A percentile compares a stretch with the other conserved stretches of the same genome.
Conservation (phyloP, 768 basidiomycete species). For the Amanita jacksonii region DNA sequence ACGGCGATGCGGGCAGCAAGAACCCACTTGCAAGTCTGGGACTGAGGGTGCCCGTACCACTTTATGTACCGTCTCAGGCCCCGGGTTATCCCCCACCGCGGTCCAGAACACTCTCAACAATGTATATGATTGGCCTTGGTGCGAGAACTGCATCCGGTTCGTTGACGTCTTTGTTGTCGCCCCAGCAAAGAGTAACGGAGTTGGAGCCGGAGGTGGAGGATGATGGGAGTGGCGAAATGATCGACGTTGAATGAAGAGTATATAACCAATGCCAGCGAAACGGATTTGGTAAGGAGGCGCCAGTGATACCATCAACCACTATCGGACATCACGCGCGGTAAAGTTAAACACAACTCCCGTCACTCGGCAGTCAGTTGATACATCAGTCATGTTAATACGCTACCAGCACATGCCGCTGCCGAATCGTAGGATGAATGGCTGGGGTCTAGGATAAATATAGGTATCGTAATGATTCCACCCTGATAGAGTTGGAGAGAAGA, state of each 20-base stretch:
- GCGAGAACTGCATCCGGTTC: constrained; percentile 24
- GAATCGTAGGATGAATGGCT: no score
- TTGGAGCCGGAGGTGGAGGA: not conserved
- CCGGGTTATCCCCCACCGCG: constrained; percentile 16
- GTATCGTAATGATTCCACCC: no score
- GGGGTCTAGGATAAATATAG: no score
- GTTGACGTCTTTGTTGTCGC: constrained; percentile 8
- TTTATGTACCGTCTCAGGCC: constrained; percentile 16
- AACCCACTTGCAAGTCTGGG: constrained; percentile 38
- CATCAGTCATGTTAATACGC: no score
- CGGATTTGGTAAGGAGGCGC: no score
- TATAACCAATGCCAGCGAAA: not conserved
- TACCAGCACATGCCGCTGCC: no score
- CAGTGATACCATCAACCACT: no score
- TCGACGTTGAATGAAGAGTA: constrained; percentile 4
- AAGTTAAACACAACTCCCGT: no score
- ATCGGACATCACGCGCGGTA: no score
- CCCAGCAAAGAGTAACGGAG: not conserved
- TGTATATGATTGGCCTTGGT: constrained; percentile 58
- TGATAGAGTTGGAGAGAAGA: no score
- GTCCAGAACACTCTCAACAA: constrained; percentile 44
- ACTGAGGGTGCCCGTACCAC: constrained; percentile 54
- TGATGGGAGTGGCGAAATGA: not conserved
- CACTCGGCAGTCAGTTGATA: no score
- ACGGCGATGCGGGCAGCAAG: constrained; percentile 9